Evolutionary conservation across 345 rosid species (phyloP), one percentile per base, ranked within the genome.

Genomic region (Eutrema japonicum): DNA sequence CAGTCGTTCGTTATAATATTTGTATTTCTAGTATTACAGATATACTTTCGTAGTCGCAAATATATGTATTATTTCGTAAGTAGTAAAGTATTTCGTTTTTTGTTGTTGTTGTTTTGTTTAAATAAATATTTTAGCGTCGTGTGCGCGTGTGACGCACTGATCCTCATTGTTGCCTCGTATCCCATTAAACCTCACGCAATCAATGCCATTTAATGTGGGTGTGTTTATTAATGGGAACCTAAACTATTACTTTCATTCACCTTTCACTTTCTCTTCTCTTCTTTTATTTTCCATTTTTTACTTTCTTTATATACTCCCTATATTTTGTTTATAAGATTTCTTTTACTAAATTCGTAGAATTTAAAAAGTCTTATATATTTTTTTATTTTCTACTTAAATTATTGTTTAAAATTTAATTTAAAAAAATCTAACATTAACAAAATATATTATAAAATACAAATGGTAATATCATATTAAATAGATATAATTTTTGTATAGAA

Each of bases 141-240:
- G 22, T 54, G 63, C 10, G 42, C 36, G 43, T 36, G 43, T 36
- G 62, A 36, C 43, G 62, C 43, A 56, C 62, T 16, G 62, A 11
- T 13, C 10, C 13, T 26, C 63, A 43, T 63, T 16, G 47, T 42
- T 63, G 64, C 54, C 62, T 63, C 40, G 40, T 72, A 65, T 47
- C 72, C 77, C 72, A 73, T 40, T 56, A 43, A 61, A 73, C 72
- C 27, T 66, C 66, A 66, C 77, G 72, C 77, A 73, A 73, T 73
- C 72, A 66, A 65, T 65, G 72, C 72, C 66, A 56, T 7, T 38
- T 47, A 57, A 66, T 56, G 51, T 35, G 36, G 77, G n/a, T n/a
- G 12, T 45, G 12, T 43, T 48, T 38, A 14, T 43, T 43, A 27
- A n/a, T 10, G n/a, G n/a, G 22, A 18, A 40, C 7, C 30, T 11